Evolutionary conservation across 2,329 filamentous ascomycete genomes (phyloP), one percentile per base, ranked within the genome.

Genomic region (Torrubiella hemipterigena): DNA sequence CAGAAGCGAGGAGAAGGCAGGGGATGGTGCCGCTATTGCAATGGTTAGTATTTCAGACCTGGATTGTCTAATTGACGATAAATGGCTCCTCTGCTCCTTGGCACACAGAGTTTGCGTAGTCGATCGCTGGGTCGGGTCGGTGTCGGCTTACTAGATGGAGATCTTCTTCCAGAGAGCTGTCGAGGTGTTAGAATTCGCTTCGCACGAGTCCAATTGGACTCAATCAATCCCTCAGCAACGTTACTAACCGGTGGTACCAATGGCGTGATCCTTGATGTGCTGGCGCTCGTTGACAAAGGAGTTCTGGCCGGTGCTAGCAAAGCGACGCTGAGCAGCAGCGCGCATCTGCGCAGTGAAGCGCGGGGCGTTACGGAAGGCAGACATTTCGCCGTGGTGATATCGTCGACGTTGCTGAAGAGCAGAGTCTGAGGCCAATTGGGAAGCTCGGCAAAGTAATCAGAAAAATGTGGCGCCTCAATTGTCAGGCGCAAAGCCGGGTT

Each of bases 131-230:
- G 24, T 10, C 7, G 29, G 30, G 15, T 21, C 24, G 30, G 36
- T 33, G 43, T 42, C 33, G 44, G 65, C 82, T 63, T 84, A 95
- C 87, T 84, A 96, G 69, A 95, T 70, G 43, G 85, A 91, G 50
- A 96, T 79, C 72, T 93, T 96, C 62, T 75, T 78, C 91, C 91
- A 98, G 51, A 94, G 76, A 51, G 85, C 89, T 94, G 54, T 33
- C 37, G 42, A 38, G 35, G 31, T 12, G 52, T 64, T 45, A 65
- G 56, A 38, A 39, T 38, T 20, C 25, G 27, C 20, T 17, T 27
- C 18, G 10, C 17, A n/a, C n/a, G n/a, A 15, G 17, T 31, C 31
- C 41, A 42, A 44, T 46, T n/a, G n/a, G n/a, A n/a, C n/a, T n/a
- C n/a, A n/a, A n/a, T n/a, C n/a, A n/a, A n/a, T n/a, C n/a, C n/a